phyloP scores from a whole-genome alignment of 140 eudicot species.

The Senecio squalidus region DNA sequence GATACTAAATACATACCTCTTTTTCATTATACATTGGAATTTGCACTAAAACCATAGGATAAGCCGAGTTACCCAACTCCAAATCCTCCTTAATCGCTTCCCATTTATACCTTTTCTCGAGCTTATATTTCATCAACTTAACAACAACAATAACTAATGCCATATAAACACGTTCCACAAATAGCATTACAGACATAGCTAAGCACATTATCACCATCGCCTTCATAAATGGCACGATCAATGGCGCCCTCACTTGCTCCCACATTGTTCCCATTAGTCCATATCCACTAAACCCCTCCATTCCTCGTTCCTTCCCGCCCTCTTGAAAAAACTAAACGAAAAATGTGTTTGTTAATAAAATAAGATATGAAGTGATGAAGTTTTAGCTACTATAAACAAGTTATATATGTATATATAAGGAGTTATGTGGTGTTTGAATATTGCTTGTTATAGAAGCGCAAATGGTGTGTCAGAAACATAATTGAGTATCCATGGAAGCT shows the following conservation, averaged over 20 bases:
- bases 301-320: not conserved
- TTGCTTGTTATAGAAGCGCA: conserved; percentile 52
- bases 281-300: conserved; percentile 28
- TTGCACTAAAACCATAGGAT: conserved; percentile 89
- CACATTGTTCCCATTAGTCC: conserved; percentile 49
- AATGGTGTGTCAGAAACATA: conserved; percentile 31
- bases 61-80: conserved; percentile 64
- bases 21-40: conserved; percentile 94
- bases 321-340: not conserved
- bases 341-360: not conserved
- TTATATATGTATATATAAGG: conserved; percentile 14
- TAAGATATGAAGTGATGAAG: not conserved
- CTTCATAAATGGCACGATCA: conserved; percentile 67
- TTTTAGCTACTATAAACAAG: conserved; percentile 12
- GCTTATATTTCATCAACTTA: conserved; percentile 53
- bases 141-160: conserved; percentile 53
- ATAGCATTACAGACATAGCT: conserved; percentile 83
- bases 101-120: conserved; percentile 71
- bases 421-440: conserved; percentile 30
- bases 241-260: conserved; percentile 58
- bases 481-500: conserved; percentile 30
- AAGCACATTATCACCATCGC: conserved; percentile 58
- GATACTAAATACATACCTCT: conserved; percentile 44
- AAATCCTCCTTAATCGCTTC: conserved; percentile 81
- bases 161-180: conserved; percentile 79